phyloP scores from a whole-genome alignment of 331 rosid genomes.

The Rosa hybrid region DNA sequence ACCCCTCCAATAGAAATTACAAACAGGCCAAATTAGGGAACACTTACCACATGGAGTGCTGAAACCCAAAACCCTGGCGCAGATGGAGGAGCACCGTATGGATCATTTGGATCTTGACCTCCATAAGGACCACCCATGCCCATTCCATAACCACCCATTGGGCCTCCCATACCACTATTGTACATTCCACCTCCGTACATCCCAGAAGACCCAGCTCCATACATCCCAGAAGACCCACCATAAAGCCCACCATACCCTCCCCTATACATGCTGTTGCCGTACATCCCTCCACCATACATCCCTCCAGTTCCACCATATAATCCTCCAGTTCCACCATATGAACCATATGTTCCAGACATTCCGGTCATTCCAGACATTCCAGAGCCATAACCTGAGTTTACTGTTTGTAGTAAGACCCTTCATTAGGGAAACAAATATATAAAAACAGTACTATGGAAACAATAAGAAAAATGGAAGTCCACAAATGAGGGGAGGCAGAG shows the following conservation, averaged over 20 bases:
- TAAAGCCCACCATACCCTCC: slow-evolving; percentile 71
- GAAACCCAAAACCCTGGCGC: slow-evolving; percentile 98
- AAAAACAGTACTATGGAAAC: slow-evolving; percentile 18
- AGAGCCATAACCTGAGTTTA: slow-evolving; percentile 74
- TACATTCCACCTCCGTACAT: slow-evolving; percentile 98
- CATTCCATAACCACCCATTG: slow-evolving; percentile 90
- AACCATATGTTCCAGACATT: slow-evolving; percentile 57
- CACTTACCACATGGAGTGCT: slow-evolving; percentile 77
- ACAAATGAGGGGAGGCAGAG: background rate
- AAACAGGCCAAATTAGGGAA: slow-evolving; percentile 17
- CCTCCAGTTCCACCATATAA: slow-evolving; percentile 74
- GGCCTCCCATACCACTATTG: slow-evolving; percentile 69
- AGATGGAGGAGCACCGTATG: slow-evolving; percentile 80
- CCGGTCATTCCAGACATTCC: slow-evolving; percentile 57
- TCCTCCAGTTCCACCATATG: slow-evolving; percentile 66
- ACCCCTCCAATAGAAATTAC: slow-evolving; percentile 1
- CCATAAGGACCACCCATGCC: slow-evolving; percentile 90
- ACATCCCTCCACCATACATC: slow-evolving; percentile 73
- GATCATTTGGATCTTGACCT: slow-evolving; percentile 92
- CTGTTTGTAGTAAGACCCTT: slow-evolving; percentile 66
- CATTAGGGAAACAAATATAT: background rate
- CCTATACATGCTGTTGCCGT: slow-evolving; percentile 83
- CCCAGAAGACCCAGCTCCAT: slow-evolving; percentile 86
- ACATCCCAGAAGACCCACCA: slow-evolving; percentile 61
- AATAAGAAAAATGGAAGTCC: background rate